These are phyloP conservation scores for Penstemon barbatus DNA, from an alignment of 257 asterid species.

Conservation along the genomic window DNA sequence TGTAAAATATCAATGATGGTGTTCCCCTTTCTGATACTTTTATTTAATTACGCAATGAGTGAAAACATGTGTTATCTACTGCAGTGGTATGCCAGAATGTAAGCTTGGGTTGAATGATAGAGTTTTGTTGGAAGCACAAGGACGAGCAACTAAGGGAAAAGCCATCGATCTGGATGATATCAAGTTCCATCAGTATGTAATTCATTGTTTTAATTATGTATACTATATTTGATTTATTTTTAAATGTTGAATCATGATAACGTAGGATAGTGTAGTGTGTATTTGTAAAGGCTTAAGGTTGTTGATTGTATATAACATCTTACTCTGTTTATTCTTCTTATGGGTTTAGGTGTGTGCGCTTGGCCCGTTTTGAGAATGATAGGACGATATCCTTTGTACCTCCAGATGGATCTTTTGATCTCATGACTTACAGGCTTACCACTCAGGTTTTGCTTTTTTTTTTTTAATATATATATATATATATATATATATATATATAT, in stretches of 20 bases:
- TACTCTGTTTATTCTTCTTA: constrained; percentile 26
- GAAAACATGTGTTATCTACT: constrained; percentile 29
- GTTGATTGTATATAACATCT: neutral
- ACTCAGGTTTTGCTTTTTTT: constrained; percentile 66
- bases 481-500: neutral
- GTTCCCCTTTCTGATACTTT: neutral
- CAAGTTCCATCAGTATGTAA: constrained; percentile 95
- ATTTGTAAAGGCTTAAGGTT: constrained; percentile 8
- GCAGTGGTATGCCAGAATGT: constrained; percentile 99
- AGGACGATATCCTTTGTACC: constrained; percentile 96
- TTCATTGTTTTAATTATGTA: constrained; percentile 20
- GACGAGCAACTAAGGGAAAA: constrained; percentile 90
- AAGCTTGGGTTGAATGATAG: constrained; percentile 99
- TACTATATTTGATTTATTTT: constrained; percentile 2
- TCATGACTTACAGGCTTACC: constrained; percentile 98
- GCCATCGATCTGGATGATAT: constrained; percentile 98
- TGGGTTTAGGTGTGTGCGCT: constrained; percentile 87
- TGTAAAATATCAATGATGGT: neutral
- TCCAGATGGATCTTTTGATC: constrained; percentile 99
- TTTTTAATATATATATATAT: neutral
- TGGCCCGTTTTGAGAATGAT: constrained; percentile 95
- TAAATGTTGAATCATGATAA: constrained; percentile 6
- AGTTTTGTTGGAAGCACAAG: constrained; percentile 96
- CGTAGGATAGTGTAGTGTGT: neutral
- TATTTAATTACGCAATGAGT: constrained; percentile 4